Evolutionary conservation across 768 basidiomycete species (phyloP).

Genomic region (Lanmaoa rubissima): DNA sequence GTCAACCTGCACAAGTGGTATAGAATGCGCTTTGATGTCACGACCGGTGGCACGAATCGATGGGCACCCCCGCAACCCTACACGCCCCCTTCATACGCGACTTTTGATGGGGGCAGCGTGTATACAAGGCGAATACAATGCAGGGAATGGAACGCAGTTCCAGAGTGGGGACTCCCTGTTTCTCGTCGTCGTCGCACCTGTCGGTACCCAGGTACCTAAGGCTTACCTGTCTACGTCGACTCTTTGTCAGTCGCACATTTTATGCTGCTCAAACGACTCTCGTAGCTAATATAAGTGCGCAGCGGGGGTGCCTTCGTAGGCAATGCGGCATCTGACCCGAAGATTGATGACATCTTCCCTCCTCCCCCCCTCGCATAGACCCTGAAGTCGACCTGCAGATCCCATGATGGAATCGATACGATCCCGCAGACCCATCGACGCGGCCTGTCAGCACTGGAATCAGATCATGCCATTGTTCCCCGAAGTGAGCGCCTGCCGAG

Average conservation of each 20-base stretch:
- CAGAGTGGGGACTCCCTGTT: background rate
- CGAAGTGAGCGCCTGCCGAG: background rate
- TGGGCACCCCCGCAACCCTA: constrained; percentile 7
- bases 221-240: background rate
- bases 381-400: background rate
- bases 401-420: background rate
- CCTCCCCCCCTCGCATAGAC: background rate
- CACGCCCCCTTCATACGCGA: constrained; percentile 15
- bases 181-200: background rate
- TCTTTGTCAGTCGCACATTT: background rate
- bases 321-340: background rate
- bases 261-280: background rate
- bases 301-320: background rate
- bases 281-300: background rate
- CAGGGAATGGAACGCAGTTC: background rate
- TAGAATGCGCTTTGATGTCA: background rate
- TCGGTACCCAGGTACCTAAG: background rate
- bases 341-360: background rate
- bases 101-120: constrained; percentile 1
- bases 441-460: background rate
- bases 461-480: background rate
- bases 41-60: constrained; percentile 1
- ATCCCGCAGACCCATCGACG: background rate
- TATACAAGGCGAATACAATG: constrained; percentile 2
- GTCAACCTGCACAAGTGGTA: constrained; percentile 1